Evolutionary conservation across 495 filamentous ascomycete genomes (phyloP).

Genomic region (Baudoinia panamericana): DNA sequence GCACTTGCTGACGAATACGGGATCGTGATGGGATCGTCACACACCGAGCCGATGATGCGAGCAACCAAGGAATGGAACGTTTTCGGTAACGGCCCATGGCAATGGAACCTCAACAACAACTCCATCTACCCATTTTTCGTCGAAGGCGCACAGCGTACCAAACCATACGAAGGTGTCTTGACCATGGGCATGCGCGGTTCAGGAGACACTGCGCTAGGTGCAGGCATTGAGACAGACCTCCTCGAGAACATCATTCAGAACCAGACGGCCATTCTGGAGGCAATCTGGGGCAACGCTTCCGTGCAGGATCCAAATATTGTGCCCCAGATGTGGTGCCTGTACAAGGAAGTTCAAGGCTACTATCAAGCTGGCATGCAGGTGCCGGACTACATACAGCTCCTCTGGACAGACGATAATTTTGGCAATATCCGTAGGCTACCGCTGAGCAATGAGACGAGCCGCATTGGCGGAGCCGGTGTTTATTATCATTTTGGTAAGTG

Average conservation of each 20-base stretch:
- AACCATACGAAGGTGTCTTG: constrained; percentile 50
- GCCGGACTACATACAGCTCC: constrained; percentile 58
- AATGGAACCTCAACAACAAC: constrained; percentile 52
- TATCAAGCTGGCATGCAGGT: constrained; percentile 51
- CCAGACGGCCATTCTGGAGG: constrained; percentile 43
- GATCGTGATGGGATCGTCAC: constrained; percentile 56
- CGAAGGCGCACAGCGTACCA: constrained; percentile 51
- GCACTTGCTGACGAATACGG: constrained; percentile 58
- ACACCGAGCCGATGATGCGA: constrained; percentile 63
- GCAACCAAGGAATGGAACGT: constrained; percentile 56
- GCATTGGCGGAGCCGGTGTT: constrained; percentile 55
- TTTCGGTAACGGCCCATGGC: constrained; percentile 47
- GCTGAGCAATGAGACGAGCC: constrained; percentile 43
- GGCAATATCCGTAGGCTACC: constrained; percentile 57
- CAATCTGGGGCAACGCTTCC: constrained; percentile 36
- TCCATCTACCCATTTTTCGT: constrained; percentile 53
- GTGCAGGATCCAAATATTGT: constrained; percentile 39
- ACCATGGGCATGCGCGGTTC: constrained; percentile 64
- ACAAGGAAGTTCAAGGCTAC: constrained; percentile 42
- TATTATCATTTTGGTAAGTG: constrained; percentile 41
- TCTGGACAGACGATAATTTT: constrained; percentile 66
- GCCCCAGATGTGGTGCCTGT: constrained; percentile 54
- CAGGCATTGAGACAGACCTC: constrained; percentile 44
- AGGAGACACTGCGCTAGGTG: constrained; percentile 48
- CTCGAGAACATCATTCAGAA: constrained; percentile 46